Percentiles rank a stretch among this genome's conserved stretches.
Conservation (phyloP, 495 filamentous ascomycete species). For the Ascodesmis nigricans region DNA sequence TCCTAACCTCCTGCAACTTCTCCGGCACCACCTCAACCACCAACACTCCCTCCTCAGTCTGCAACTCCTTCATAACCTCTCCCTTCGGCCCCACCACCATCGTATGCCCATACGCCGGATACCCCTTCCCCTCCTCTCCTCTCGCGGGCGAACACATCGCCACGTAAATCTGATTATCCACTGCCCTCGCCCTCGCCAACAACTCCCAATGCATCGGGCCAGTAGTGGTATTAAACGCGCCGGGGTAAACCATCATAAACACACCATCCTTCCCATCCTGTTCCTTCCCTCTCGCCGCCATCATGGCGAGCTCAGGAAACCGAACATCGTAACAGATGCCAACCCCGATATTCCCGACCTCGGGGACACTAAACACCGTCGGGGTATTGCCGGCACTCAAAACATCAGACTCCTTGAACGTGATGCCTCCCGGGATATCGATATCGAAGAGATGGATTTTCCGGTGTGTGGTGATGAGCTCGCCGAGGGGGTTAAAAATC, state of each 20-base stretch:
- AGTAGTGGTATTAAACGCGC: constrained; percentile 87
- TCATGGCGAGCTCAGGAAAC: constrained; percentile 82
- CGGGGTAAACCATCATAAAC: constrained; percentile 77
- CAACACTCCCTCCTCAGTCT: constrained; percentile 44
- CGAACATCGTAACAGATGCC: constrained; percentile 96
- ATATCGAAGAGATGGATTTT: constrained; percentile 99
- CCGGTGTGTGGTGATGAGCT: constrained; percentile 63
- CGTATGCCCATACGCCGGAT: constrained; percentile 83
- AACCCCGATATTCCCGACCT: constrained; percentile 63
- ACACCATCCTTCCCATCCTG: too few relatives aligned
- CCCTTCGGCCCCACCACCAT: constrained; percentile 82
- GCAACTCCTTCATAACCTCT: constrained; percentile 47
- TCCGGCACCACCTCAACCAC: constrained; percentile 50
- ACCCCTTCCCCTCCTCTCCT: constrained; percentile 43
- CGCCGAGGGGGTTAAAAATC: constrained; percentile 53
- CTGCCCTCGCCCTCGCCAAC: constrained; percentile 56
- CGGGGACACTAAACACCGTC: constrained; percentile 61
- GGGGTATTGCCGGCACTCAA: constrained; percentile 60
- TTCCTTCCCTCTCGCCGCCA: constrained; percentile 67
- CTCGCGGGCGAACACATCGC: constrained; percentile 78
- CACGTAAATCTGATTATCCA: constrained; percentile 92
- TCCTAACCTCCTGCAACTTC: constrained; percentile 53
- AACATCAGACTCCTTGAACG: constrained; percentile 74
- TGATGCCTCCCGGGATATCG: constrained; percentile 85
- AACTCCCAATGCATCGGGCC: constrained; percentile 81